Percentiles rank a stretch among this genome's conserved stretches.
Evolutionary conservation across 345 rosid species (phyloP).

Genomic region (Ceriops tagal): DNA sequence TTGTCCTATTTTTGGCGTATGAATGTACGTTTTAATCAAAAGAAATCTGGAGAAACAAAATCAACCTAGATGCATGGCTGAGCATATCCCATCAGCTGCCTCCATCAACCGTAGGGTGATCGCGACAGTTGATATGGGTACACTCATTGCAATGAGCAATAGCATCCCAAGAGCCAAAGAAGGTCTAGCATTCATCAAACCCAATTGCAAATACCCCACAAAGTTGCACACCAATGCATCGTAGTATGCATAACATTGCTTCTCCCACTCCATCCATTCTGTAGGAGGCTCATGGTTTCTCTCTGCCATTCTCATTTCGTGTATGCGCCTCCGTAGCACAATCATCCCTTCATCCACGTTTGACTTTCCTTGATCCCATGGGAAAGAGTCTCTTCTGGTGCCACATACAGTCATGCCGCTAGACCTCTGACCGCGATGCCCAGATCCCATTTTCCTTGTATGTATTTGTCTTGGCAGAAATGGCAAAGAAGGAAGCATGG

Average conservation of each 20-base stretch:
- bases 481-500: conserved; percentile 4
- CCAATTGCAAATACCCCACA: conserved; percentile 13
- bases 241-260: conserved; percentile 13
- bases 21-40: not conserved
- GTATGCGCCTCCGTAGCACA: conserved; percentile 19
- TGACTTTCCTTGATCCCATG: not conserved
- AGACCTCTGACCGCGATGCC: not conserved
- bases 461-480: not conserved
- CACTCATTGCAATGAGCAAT: conserved; percentile 1
- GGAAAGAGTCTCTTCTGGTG: not conserved
- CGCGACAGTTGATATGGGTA: conserved; percentile 10
- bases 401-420: not conserved
- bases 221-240: conserved; percentile 13
- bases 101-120: conserved; percentile 3
- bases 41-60: no score
- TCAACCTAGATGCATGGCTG: conserved; percentile 14
- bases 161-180: conserved; percentile 13
- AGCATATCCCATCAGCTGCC: conserved; percentile 8
- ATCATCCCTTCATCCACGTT: conserved; percentile 19
- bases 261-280: conserved; percentile 26
- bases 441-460: not conserved
- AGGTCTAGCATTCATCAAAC: conserved; percentile 22
- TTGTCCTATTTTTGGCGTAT: no score
- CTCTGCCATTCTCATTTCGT: conserved; percentile 23
- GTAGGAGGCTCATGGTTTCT: conserved; percentile 18